A percentile compares a stretch with the other conserved stretches of the same genome.
phyloP scores from a whole-genome alignment of 129 eudicot species.

The Centella asiatica region DNA sequence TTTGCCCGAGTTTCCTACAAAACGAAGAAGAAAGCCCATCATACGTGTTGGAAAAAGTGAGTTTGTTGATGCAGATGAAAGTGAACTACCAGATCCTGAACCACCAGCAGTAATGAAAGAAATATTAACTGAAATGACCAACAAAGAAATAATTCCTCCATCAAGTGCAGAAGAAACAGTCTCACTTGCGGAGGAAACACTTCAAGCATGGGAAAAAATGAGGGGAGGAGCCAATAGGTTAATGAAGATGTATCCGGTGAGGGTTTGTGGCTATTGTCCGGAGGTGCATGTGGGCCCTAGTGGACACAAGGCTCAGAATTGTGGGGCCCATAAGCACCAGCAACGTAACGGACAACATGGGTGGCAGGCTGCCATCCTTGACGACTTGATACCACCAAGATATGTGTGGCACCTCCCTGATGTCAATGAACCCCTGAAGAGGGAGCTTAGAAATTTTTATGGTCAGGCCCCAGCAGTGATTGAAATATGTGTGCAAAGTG shows the following conservation, averaged over 20 bases:
- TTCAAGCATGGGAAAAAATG: constrained; percentile 86
- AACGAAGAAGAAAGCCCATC: constrained; percentile 80
- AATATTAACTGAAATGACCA: constrained; percentile 42
- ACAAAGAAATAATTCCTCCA: constrained; percentile 42
- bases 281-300: constrained; percentile 84
- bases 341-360: constrained; percentile 98
- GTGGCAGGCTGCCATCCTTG: constrained; percentile 88
- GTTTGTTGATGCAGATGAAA: constrained; percentile 88
- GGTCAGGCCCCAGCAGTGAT: constrained; percentile 98
- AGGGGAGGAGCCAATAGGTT: constrained; percentile 69
- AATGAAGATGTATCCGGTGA: constrained; percentile 86
- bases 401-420: constrained; percentile 98
- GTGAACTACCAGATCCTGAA: constrained; percentile 72
- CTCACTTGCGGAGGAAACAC: constrained; percentile 79
- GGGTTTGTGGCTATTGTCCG: constrained; percentile 96
- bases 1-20: constrained; percentile 72
- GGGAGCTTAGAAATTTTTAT: constrained; percentile 81
- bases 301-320: constrained; percentile 94
- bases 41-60: constrained; percentile 69
- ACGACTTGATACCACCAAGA: constrained; percentile 85
- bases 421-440: constrained; percentile 49
- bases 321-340: constrained; percentile 98
- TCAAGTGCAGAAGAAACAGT: constrained; percentile 35
- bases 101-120: constrained; percentile 39
- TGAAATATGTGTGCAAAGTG: constrained; percentile 86